A percentile compares a stretch with the other conserved stretches of the same genome.
Evolutionary conservation across 257 asterid genomes (phyloP).

Genomic region (Solanum rostratum): DNA sequence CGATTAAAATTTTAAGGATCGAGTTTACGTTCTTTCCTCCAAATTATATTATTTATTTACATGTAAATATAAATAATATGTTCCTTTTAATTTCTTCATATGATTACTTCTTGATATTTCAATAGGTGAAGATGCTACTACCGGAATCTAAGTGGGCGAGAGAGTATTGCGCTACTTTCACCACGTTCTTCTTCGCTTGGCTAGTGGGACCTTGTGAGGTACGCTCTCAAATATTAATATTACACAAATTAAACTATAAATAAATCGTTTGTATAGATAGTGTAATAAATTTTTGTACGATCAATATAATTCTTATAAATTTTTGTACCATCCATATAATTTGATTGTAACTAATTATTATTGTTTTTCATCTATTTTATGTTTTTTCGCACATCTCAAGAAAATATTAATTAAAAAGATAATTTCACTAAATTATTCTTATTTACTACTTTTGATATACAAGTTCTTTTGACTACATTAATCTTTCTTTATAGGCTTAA

Average conservation of each 20-base stretch:
- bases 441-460: too few relatives aligned
- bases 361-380: too few relatives aligned
- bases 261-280: not conserved
- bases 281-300: not conserved
- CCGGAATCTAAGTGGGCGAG: conserved; percentile 55
- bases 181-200: conserved; percentile 78
- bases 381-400: too few relatives aligned
- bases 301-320: too few relatives aligned
- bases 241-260: not conserved
- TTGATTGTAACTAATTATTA: too few relatives aligned
- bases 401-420: too few relatives aligned
- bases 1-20: too few relatives aligned
- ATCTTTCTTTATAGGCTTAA: too few relatives aligned
- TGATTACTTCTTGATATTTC: not conserved
- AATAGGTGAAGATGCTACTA: conserved; percentile 41
- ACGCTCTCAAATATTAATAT: not conserved
- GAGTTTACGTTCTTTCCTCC: too few relatives aligned
- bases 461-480: too few relatives aligned
- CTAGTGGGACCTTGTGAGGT: conserved; percentile 88
- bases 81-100: not conserved
- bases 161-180: conserved; percentile 61
- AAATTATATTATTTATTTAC: not conserved
- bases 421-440: too few relatives aligned
- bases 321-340: too few relatives aligned
- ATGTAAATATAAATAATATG: not conserved